These are phyloP conservation scores for Cutaneotrichosporon arboriforme DNA, from an alignment of 1,284 basidiomycete genomes.

Conservation along the genomic window DNA sequence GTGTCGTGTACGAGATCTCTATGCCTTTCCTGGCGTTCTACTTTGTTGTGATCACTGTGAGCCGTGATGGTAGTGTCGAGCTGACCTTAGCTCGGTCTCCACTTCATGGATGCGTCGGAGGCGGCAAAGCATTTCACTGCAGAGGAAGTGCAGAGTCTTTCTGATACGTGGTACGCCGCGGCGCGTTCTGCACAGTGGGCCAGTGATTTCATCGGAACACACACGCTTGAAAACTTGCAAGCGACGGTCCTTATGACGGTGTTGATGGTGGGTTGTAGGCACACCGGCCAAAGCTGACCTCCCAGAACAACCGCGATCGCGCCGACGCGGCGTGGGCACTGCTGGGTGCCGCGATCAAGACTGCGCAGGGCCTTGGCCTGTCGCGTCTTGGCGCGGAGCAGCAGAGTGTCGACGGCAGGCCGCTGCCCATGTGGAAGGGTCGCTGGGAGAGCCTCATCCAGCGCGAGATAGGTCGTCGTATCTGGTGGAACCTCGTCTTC, in stretches of 20 bases:
- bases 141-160: conserved; percentile 38
- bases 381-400: conserved; percentile 49
- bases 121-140: conserved; percentile 38
- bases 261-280: conserved; percentile 41
- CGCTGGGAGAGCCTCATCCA: conserved; percentile 48
- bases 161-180: conserved; percentile 44
- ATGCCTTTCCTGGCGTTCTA: conserved; percentile 46
- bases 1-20: conserved; percentile 42
- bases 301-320: conserved; percentile 46
- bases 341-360: conserved; percentile 49
- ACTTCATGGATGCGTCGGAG: conserved; percentile 46
- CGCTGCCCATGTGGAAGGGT: conserved; percentile 46
- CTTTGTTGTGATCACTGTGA: conserved; percentile 42
- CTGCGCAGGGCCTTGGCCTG: conserved; percentile 49
- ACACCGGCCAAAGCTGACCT: neutral
- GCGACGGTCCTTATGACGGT: conserved; percentile 44
- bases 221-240: conserved; percentile 46
- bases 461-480: conserved; percentile 46
- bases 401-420: conserved; percentile 37
- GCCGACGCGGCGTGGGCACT: conserved; percentile 49
- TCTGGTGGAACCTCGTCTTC: conserved; percentile 50
- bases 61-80: conserved; percentile 1
- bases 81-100: conserved; percentile 39
- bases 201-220: conserved; percentile 46
- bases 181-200: conserved; percentile 41